These are phyloP conservation scores for Fusarium stilboides DNA, from an alignment of 2,329 filamentous ascomycete genomes.

Conservation along the genomic window DNA sequence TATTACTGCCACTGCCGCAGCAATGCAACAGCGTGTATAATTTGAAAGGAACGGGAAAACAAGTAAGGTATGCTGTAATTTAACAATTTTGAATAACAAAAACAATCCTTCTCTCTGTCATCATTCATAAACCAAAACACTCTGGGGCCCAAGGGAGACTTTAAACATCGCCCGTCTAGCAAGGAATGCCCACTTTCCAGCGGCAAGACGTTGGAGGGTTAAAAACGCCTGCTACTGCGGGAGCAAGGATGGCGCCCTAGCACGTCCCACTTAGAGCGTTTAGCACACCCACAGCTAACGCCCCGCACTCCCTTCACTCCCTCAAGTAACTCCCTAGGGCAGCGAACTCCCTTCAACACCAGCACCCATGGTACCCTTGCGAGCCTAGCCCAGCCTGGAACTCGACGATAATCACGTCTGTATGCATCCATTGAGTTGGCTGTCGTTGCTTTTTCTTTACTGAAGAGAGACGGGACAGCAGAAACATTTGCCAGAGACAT, in stretches of 20 bases:
- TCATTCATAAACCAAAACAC: constrained; percentile 20
- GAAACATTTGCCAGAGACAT: constrained; percentile 21
- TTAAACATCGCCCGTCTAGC: constrained; percentile 40
- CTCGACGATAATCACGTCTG: constrained; percentile 15
- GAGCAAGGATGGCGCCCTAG: constrained; percentile 47
- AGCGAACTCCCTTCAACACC: constrained; percentile 32
- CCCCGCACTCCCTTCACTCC: constrained; percentile 24
- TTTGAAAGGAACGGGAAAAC: constrained; percentile 16
- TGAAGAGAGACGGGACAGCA: constrained; percentile 24
- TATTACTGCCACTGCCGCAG: constrained; percentile 15
- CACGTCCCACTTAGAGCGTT: constrained; percentile 31
- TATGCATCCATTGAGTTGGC: constrained; percentile 16
- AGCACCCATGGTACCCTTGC: constrained; percentile 17
- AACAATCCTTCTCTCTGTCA: constrained; percentile 21
- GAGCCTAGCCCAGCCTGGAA: constrained; percentile 16
- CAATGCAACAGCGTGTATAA: constrained; percentile 9
- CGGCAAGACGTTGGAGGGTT: constrained; percentile 43
- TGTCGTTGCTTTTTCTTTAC: constrained; percentile 23
- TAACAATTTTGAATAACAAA: constrained; percentile 8
- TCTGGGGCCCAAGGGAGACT: constrained; percentile 46
- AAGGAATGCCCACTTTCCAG: constrained; percentile 45
- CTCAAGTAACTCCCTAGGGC: constrained; percentile 19
- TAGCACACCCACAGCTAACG: constrained; percentile 31
- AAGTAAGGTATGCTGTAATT: constrained; percentile 28
- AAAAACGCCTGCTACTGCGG: constrained; percentile 43